Conservation (phyloP, 108 stramenopile species). For the Cyclostephanos invisitatus region DNA sequence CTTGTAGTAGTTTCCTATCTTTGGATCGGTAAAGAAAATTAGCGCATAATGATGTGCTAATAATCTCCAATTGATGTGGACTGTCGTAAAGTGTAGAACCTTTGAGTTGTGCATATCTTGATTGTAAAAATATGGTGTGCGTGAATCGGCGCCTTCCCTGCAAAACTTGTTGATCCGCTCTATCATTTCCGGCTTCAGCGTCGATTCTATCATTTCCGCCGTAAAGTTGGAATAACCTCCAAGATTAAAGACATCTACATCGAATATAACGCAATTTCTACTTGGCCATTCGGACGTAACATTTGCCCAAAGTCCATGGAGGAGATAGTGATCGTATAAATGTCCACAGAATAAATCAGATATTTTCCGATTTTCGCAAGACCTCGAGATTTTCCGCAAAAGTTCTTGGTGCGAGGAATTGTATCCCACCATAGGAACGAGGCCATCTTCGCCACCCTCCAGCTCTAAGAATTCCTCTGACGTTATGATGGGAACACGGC, state of each 20-base stretch:
- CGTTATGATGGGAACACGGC: conserved; percentile 58
- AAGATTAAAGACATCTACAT: conserved; percentile 47
- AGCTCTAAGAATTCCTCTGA: conserved; percentile 58
- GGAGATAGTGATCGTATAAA: conserved; percentile 39
- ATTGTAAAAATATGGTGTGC: conserved; percentile 52
- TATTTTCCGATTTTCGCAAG: conserved; percentile 35
- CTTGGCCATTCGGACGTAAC: conserved; percentile 14
- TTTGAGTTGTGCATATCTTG: conserved; percentile 46
- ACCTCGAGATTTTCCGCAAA: conserved; percentile 18
- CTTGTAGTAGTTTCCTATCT: conserved; percentile 50
- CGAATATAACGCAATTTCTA: conserved; percentile 68
- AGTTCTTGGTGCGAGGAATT: conserved; percentile 20
- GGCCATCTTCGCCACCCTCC: conserved; percentile 47
- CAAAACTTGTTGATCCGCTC: conserved; percentile 59
- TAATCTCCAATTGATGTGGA: conserved; percentile 44
- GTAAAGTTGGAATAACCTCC: conserved; percentile 18
- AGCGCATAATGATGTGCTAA: conserved; percentile 77
- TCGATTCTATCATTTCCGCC: too few species aligned
- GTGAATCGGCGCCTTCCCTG: conserved; percentile 12
- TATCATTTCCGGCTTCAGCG: conserved; percentile 39
- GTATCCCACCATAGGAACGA: conserved; percentile 32
- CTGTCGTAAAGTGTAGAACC: conserved; percentile 55
- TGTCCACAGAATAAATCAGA: conserved; percentile 36
- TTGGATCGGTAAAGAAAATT: conserved; percentile 46
- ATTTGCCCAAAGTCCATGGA: conserved; percentile 13